phyloP scores from a whole-genome alignment of 768 basidiomycete genomes.

The Mycena sanguinolenta region DNA sequence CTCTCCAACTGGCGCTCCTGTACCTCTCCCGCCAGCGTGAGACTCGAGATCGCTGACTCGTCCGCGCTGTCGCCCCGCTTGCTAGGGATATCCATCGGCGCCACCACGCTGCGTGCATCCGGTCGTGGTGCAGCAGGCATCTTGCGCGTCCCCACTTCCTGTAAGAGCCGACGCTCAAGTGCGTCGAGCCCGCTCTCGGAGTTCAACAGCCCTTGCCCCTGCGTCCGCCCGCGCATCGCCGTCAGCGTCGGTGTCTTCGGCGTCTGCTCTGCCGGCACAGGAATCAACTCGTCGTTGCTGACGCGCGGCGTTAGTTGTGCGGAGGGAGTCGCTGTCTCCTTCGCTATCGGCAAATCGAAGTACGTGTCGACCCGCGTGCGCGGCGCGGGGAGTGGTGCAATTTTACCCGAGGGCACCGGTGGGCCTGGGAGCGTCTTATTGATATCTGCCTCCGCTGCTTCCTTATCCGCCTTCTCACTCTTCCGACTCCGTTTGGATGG shows the following conservation, averaged over 20 bases:
- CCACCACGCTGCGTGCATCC: constrained; percentile 50
- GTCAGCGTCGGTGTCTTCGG: constrained; percentile 69
- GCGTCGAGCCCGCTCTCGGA: constrained; percentile 77
- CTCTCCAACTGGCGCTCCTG: constrained; percentile 40
- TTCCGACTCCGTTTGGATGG: constrained; percentile 28
- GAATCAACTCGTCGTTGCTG: constrained; percentile 16
- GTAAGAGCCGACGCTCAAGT: constrained; percentile 74
- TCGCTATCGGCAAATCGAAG: constrained; percentile 29
- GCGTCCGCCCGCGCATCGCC: constrained; percentile 44
- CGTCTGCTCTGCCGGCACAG: constrained; percentile 49
- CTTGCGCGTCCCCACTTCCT: constrained; percentile 81
- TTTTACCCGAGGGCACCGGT: constrained; percentile 64
- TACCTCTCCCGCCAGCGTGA: constrained; percentile 59
- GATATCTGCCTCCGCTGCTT: constrained; percentile 34
- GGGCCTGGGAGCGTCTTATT: constrained; percentile 76
- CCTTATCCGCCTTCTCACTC: constrained; percentile 31
- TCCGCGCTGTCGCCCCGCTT: constrained; percentile 41
- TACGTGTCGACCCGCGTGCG: constrained; percentile 48
- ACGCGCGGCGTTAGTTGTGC: constrained; percentile 17
- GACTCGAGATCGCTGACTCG: constrained; percentile 69
- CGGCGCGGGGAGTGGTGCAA: constrained; percentile 24
- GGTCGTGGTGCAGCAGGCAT: constrained; percentile 45
- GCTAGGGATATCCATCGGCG: constrained; percentile 32
- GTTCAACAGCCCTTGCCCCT: constrained; percentile 39
- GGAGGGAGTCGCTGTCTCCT: constrained; percentile 1